Conservation (phyloP, 2,329 filamentous ascomycete species). For the Xylariaceae sp. region DNA sequence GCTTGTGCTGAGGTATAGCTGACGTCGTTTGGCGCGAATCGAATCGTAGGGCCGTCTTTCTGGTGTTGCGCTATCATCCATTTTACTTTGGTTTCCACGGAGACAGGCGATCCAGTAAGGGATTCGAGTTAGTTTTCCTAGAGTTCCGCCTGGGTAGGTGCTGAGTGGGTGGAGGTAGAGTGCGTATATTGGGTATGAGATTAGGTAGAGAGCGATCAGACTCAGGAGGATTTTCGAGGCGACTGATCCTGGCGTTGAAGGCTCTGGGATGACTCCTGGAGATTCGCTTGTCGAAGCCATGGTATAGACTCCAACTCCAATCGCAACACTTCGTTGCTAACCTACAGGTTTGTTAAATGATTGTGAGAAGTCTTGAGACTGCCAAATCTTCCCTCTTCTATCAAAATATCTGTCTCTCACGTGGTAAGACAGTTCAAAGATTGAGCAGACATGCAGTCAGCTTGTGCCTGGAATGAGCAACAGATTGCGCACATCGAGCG, state of each 20-base stretch:
- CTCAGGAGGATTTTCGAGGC: background rate
- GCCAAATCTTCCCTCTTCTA: background rate
- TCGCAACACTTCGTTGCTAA: background rate
- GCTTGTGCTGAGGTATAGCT: conserved; percentile 19
- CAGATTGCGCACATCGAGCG: too few relatives aligned
- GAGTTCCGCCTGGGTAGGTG: conserved; percentile 20
- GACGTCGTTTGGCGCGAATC: conserved; percentile 21
- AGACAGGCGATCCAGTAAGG: conserved; percentile 22
- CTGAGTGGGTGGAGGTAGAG: conserved; percentile 25
- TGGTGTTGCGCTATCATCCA: conserved; percentile 17
- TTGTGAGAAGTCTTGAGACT: background rate
- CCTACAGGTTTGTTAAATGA: conserved; percentile 4
- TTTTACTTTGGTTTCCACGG: conserved; percentile 15
- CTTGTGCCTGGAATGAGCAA: too few relatives aligned
- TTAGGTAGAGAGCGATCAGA: conserved; percentile 3
- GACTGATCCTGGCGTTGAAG: background rate
- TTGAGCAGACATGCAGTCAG: too few relatives aligned
- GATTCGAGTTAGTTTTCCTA: conserved; percentile 17
- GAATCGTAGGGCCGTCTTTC: conserved; percentile 18
- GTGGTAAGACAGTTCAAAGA: too few relatives aligned
- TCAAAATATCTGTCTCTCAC: too few relatives aligned
- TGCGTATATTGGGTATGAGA: conserved; percentile 20
- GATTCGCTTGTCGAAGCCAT: conserved; percentile 10
- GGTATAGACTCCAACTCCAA: background rate
- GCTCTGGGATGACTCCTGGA: conserved; percentile 2